Evolutionary conservation across 176 grass and related monocot species (phyloP).

Genomic region (Zoysia pacifica): DNA sequence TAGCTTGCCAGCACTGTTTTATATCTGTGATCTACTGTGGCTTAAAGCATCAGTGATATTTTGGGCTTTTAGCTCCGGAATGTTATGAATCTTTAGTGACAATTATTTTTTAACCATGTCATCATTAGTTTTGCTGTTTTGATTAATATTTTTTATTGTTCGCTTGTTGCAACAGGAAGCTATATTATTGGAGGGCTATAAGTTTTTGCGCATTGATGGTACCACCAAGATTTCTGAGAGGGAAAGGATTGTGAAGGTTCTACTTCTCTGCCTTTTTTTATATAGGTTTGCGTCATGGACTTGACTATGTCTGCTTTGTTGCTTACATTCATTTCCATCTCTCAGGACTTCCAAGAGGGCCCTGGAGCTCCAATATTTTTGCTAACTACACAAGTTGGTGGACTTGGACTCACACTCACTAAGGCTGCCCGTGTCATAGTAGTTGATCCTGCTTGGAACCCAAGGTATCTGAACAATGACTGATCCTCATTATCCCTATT

Average conservation of each 20-base stretch:
- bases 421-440: constrained; percentile 94
- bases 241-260: constrained; percentile 84
- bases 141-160: constrained; percentile 14
- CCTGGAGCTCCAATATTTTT: constrained; percentile 83
- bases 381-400: constrained; percentile 92
- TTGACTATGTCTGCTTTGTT: constrained; percentile 29
- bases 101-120: constrained; percentile 8
- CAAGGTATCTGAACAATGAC: constrained; percentile 53
- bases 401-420: constrained; percentile 95
- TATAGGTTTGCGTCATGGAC: constrained; percentile 31
- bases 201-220: constrained; percentile 89
- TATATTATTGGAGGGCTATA: constrained; percentile 69
- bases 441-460: constrained; percentile 96
- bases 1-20: constrained; percentile 27
- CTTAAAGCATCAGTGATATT: background rate
- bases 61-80: background rate
- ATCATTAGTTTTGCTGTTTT: background rate
- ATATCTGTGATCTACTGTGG: constrained; percentile 10
- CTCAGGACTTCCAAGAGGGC: constrained; percentile 91
- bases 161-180: constrained; percentile 61
- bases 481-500: background rate
- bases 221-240: constrained; percentile 71
- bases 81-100: background rate
- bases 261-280: constrained; percentile 10
- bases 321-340: constrained; percentile 27